These are phyloP conservation scores for Euphrasia arctica DNA, from an alignment of 305 asterid species.

Conservation along the genomic window DNA sequence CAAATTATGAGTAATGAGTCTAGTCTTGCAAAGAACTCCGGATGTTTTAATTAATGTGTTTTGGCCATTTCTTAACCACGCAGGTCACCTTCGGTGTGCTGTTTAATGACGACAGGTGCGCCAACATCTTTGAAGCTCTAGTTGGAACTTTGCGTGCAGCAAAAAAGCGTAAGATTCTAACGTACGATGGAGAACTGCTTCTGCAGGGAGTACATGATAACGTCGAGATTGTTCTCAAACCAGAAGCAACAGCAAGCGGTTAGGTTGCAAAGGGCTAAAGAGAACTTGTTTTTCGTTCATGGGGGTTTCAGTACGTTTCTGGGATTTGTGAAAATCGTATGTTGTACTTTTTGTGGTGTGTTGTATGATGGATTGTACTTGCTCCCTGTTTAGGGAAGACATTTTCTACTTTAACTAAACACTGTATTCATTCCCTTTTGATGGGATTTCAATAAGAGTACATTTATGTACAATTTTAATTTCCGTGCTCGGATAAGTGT, in stretches of 20 bases:
- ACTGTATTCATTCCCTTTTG: no score
- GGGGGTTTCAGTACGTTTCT: not conserved
- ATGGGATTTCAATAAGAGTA: no score
- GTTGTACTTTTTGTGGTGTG: conserved; percentile 24
- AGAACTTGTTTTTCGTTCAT: not conserved
- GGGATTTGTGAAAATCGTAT: not conserved
- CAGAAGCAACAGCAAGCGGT: conserved; percentile 44
- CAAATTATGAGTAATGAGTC: not conserved
- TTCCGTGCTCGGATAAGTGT: no score
- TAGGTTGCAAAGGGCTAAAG: conserved; percentile 29
- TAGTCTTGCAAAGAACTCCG: not conserved
- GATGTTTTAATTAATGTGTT: not conserved
- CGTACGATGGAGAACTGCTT: conserved; percentile 89
- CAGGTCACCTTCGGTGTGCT: conserved; percentile 94
- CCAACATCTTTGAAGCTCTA: conserved; percentile 96
- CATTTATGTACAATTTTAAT: no score
- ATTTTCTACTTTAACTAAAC: no score
- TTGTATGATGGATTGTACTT: not conserved
- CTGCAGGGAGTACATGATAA: conserved; percentile 97
- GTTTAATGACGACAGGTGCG: conserved; percentile 83
- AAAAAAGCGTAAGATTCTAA: conserved; percentile 68
- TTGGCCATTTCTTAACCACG: conserved; percentile 14
- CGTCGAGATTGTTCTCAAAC: conserved; percentile 72
- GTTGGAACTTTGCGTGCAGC: conserved; percentile 98
- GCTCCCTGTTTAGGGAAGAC: no score